Base-by-base conservation (phyloP, 1,284 basidiomycete genomes). In the Naganishia sp. region DNA sequence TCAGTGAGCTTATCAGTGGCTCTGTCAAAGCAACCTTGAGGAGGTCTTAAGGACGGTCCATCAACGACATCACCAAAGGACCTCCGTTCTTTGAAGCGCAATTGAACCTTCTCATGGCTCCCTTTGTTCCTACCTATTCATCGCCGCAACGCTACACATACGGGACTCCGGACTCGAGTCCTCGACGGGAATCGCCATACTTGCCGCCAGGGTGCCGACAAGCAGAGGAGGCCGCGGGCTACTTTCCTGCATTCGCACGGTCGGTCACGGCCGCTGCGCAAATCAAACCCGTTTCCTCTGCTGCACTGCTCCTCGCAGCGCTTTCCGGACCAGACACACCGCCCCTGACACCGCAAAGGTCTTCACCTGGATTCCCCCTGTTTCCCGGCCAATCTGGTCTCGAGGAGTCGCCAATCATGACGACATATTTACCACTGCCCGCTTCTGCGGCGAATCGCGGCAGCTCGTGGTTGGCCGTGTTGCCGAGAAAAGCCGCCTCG, bases 241-340 rank as follows among this genome's bases (percentile, higher is more conserved):
- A 61, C 23, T 61, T 42, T 52, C 59, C 59, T 15, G 59, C 59
- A 2, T 61, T 61, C 25, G 59, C 59, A 7, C 23, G 59, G 18
- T 52, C 59, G 7, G 36, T 50, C 9, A 28, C 48, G 18, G 59
- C 59, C 10, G 59, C 59, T 2, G 42, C 48, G 4, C 36, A 36
- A 15, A 7, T 44, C 18, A 49, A 61, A 28, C 36, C 59, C 4
- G 39, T 61, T 7, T 52, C 59, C 9, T 61, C 59, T 15, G 48
- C 59, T 7, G 42, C 59, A n/a, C n/a, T 28, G 13, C 59, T 61
- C 48, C 18, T 61, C 23, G 59, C 59, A 21, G 59, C 36, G 18
- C 36, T 61, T 33, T 48, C 39, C 16, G 48, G 39, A n/a, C 48
- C 59, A 15, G 43, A 45, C 6, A 52, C 59, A n/a, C 59, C 59